Base-by-base conservation (phyloP, 1,284 basidiomycete genomes). In the Pseudozyma thailandica region DNA sequence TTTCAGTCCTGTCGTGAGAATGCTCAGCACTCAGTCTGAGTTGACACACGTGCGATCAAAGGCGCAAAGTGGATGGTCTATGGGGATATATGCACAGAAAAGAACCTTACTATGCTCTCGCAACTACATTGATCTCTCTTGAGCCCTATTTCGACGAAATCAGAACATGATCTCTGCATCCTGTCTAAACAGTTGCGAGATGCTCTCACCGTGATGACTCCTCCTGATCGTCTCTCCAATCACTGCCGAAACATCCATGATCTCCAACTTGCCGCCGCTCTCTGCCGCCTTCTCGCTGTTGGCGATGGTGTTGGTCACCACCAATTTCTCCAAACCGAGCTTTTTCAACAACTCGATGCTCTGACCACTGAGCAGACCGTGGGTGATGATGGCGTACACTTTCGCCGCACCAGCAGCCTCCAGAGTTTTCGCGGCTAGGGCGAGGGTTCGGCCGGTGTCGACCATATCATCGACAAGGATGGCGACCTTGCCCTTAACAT, bases 381-480 rank as follows among this genome's bases (percentile, higher is more conserved):
- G 95, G 48, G 92, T 93, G 70, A 97, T 90, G 51, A 98, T 84
- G 3, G 92, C 94, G 81, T 95, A 91, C 18, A 97, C 90, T 37
- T 90, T 88, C 78, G 88, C 90, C 2, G 94, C 95, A 28, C 96
- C 95, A 56, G 91, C 91, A 72, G 94, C 92, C 60, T 89, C 87
- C 63, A 98, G 85, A 4, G 93, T 92, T 52, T 89, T 89, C 12
- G 90, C 91, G 26, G 95, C 95, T 16, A 97, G 86, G 12, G 89
- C 86, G 23, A 98, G 87, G 2, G 96, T 98, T 61, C 87, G 88
- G 2, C 94, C 95, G 6, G 93, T 94, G 84, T 98, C 96, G 81
- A 97, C 91, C 93, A 98, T 98, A 83, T 98, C 95, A 83, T 98
- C 95, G 27, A 98, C 91, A 47, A 98, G 86, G 78, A 98, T 95